phyloP scores from a whole-genome alignment of 495 filamentous ascomycete genomes.

The Xylaria telfairii region DNA sequence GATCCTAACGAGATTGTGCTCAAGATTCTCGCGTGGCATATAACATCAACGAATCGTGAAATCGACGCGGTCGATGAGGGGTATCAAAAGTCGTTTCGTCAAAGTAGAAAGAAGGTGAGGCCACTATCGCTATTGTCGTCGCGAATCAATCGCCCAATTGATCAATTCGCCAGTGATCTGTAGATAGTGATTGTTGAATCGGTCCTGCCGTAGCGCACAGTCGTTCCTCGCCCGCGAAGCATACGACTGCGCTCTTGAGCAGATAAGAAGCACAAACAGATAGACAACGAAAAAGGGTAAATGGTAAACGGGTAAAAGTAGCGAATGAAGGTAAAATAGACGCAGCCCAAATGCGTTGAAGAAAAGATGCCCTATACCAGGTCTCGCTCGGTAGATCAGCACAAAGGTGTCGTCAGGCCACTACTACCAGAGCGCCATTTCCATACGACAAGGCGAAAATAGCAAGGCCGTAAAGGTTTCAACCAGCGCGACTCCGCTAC shows the following conservation, averaged over 20 bases:
- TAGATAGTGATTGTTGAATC: conserved; percentile 33
- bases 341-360: background rate
- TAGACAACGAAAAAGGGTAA: conserved; percentile 15
- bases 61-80: conserved; percentile 30
- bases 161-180: conserved; percentile 24
- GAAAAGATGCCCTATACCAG: background rate
- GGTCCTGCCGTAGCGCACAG: conserved; percentile 53
- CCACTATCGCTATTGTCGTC: conserved; percentile 30
- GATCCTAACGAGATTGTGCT: conserved; percentile 15
- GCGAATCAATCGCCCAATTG: conserved; percentile 41
- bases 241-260: conserved; percentile 51
- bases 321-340: background rate
- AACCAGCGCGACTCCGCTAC: background rate
- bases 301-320: background rate
- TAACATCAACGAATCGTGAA: conserved; percentile 19
- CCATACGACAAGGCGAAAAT: background rate
- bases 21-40: conserved; percentile 2
- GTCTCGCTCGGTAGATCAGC: conserved; percentile 7
- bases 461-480: background rate
- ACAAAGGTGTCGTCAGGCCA: background rate
- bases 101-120: conserved; percentile 23
- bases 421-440: conserved; percentile 4
- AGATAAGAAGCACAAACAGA: conserved; percentile 24
- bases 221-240: conserved; percentile 62
- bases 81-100: conserved; percentile 39